A percentile compares a stretch with the other conserved stretches of the same genome.
Conservation (phyloP, 2,329 filamentous ascomycete species). For the Xylaria sp. region DNA sequence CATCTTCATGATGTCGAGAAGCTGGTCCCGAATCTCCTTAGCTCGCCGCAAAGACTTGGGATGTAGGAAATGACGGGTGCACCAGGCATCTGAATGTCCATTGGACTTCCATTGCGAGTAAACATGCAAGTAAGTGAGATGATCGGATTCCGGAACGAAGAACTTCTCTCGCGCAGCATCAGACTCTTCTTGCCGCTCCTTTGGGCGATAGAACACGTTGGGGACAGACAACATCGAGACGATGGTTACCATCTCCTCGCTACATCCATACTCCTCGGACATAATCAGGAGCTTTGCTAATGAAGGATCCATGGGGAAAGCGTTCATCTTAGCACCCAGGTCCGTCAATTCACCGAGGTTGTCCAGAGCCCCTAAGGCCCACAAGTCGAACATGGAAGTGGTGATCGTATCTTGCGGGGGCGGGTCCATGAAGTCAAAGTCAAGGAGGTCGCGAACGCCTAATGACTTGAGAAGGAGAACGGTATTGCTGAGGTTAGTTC, state of each 20-base stretch:
- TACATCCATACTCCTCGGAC: conserved; percentile 82
- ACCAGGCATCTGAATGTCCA: conserved; percentile 86
- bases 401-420: conserved; percentile 97
- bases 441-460: conserved; percentile 86
- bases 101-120: conserved; percentile 95
- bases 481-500: conserved; percentile 92
- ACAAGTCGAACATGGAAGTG: conserved; percentile 94
- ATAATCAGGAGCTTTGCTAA: conserved; percentile 93
- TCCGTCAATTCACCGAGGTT: conserved; percentile 88
- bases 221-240: conserved; percentile 97
- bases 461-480: conserved; percentile 91
- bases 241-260: conserved; percentile 96
- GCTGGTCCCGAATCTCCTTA: conserved; percentile 89
- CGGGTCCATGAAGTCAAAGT: conserved; percentile 99
- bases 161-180: conserved; percentile 96
- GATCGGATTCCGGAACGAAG: conserved; percentile 95
- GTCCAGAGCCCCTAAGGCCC: conserved; percentile 89
- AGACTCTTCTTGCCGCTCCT: conserved; percentile 93
- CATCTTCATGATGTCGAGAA: conserved; percentile 88
- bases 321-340: conserved; percentile 88
- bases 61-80: conserved; percentile 86
- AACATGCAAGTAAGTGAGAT: conserved; percentile 90
- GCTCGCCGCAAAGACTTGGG: conserved; percentile 88
- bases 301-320: conserved; percentile 96
- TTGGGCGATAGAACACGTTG: conserved; percentile 93